Evolutionary conservation across 2,329 filamentous ascomycete species (phyloP).

Genomic region (Claviceps purpurea): DNA sequence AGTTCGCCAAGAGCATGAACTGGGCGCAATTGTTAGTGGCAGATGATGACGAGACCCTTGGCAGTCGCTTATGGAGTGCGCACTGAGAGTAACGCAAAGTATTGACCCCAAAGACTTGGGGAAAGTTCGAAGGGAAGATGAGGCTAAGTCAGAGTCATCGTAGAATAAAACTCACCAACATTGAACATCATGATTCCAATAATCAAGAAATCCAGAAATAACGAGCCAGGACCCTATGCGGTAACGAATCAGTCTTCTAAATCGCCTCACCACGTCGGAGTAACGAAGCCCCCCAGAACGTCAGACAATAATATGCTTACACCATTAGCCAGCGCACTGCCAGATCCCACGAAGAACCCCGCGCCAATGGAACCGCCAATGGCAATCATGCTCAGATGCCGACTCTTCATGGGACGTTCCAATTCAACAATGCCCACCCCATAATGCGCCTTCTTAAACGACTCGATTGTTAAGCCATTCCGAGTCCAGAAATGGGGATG

Average conservation of each 20-base stretch:
- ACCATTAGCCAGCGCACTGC: slow-evolving; percentile 33
- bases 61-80: too few relatives aligned
- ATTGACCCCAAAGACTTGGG: neutral
- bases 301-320: slow-evolving; percentile 14
- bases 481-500: slow-evolving; percentile 21
- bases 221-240: slow-evolving; percentile 25
- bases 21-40: slow-evolving; percentile 2
- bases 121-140: neutral
- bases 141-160: too few relatives aligned
- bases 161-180: slow-evolving; percentile 22
- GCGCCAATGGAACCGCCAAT: slow-evolving; percentile 40
- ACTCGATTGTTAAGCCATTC: slow-evolving; percentile 23
- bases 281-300: neutral
- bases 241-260: neutral
- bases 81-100: too few relatives aligned
- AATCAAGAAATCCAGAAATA: slow-evolving; percentile 37
- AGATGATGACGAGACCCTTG: neutral
- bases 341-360: slow-evolving; percentile 49
- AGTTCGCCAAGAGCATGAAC: slow-evolving; percentile 46
- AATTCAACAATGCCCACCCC: slow-evolving; percentile 21
- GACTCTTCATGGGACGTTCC: slow-evolving; percentile 33
- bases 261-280: neutral
- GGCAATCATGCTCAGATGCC: slow-evolving; percentile 47
- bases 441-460: slow-evolving; percentile 24
- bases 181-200: slow-evolving; percentile 49